Evolutionary conservation across 2,329 filamentous ascomycete species (phyloP), one percentile per base, ranked within the genome.

Genomic region (Pestalotiopsis sp.): DNA sequence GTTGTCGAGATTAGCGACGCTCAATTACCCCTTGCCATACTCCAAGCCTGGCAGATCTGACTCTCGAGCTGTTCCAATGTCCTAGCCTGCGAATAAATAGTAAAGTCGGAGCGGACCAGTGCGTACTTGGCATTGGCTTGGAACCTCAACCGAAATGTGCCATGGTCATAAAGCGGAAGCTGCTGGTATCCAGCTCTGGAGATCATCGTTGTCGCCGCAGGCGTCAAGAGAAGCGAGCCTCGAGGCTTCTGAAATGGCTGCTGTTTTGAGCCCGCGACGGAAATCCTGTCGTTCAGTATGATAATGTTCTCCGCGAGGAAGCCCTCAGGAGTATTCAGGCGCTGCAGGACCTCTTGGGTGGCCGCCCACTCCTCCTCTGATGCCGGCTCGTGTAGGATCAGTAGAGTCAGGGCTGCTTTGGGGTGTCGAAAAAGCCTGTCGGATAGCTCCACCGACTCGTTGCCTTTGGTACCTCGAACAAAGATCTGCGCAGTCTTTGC

Each of bases 401-500:
- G 38, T 39, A 39, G 5, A 5, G 38, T 39, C 38, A 39, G 12
- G 38, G 38, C 38, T 39, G 38, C 38, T 39, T 39, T 39, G 38
- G 5, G 38, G 20, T 67, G 58, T 3, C 60, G 36, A 36, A 75
- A 45, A 56, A 76, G 68, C 25, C 57, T 56, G 67, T 76, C 74
- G 11, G 74, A 76, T 23, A 76, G 36, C 17, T 70, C 36, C 36
- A 67, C 27, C 25, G 59, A 13, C 4, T 58, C 7, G 12, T 52
- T 52, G 5, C 38, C 38, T 39, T 39, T 39, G 56, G 23, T 66
- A 68, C 27, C 69, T 41, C 70, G 67, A 52, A 76, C 39, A 59
- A 72, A 74, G n/a, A 76, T 68, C 67, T 76, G 74, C 2, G 74
- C 69, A 7, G 75, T 59, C 4, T 72, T 69, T 2, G 67, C 69